Evolutionary conservation across 2,329 filamentous ascomycete genomes (phyloP).

Genomic region (Botryotinia calthae): DNA sequence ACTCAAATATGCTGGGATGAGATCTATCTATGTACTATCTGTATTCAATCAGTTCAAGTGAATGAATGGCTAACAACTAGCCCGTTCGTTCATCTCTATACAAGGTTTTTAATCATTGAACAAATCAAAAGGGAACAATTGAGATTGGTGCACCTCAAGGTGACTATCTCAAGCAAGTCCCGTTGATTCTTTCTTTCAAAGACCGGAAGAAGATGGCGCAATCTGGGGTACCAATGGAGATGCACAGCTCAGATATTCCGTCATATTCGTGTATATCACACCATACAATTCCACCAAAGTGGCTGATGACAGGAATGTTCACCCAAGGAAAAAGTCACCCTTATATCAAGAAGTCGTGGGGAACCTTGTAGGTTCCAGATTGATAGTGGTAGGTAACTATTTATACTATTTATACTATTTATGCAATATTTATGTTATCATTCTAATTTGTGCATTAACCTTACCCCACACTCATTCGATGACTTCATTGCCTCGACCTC

Average conservation of each 20-base stretch:
- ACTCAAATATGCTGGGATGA: neutral
- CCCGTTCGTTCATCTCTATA: neutral
- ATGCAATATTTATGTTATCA: neutral
- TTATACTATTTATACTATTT: neutral
- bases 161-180: neutral
- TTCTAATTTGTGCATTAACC: slow-evolving; percentile 3
- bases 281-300: neutral
- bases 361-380: neutral
- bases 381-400: neutral
- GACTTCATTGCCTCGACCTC: slow-evolving; percentile 10
- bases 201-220: neutral
- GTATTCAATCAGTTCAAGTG: neutral
- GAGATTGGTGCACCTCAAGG: neutral
- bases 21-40: neutral
- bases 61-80: neutral
- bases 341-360: neutral
- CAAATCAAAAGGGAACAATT: neutral
- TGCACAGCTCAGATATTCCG: neutral
- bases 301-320: neutral
- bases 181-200: neutral
- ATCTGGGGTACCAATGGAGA: slow-evolving; percentile 1
- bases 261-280: neutral
- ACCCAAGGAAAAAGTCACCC: neutral
- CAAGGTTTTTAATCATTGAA: neutral
- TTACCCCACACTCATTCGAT: slow-evolving; percentile 12